These are phyloP conservation scores for Ambispora gerdemannii DNA, from an alignment of 192 early-diverging fungal genomes.

Conservation along the genomic window DNA sequence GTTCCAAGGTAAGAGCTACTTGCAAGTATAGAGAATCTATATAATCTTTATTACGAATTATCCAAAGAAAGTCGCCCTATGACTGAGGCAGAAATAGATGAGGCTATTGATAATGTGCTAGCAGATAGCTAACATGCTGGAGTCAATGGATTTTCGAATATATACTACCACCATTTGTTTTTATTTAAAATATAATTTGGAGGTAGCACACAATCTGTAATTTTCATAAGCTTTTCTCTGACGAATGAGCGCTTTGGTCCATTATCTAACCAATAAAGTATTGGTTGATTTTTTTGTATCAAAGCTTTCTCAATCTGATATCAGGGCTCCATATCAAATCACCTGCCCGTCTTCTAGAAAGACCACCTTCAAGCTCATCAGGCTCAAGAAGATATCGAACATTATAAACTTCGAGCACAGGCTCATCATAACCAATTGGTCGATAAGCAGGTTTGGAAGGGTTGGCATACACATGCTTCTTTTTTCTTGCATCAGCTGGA, in stretches of 20 bases:
- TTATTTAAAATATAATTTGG: too few species aligned
- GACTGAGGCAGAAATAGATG: too few species aligned
- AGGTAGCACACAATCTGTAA: too few species aligned
- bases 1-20: too few species aligned
- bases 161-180: too few species aligned
- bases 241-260: background rate
- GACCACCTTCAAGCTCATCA: background rate
- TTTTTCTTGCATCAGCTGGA: background rate
- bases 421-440: background rate
- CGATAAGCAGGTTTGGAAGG: background rate
- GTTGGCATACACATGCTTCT: constrained; percentile 8
- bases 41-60: too few species aligned
- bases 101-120: too few species aligned
- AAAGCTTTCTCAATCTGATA: background rate
- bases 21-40: too few species aligned
- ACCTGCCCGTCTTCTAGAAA: background rate
- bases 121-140: too few species aligned
- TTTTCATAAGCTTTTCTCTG: background rate
- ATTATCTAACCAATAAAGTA: background rate
- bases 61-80: too few species aligned
- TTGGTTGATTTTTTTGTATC: background rate
- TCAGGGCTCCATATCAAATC: background rate
- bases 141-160: too few species aligned
- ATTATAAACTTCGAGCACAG: background rate
- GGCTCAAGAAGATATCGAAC: background rate